Percentiles rank a stretch among this genome's conserved stretches.
phyloP scores from a whole-genome alignment of 139 green algal species.

The Medakamo hakoo region DNA sequence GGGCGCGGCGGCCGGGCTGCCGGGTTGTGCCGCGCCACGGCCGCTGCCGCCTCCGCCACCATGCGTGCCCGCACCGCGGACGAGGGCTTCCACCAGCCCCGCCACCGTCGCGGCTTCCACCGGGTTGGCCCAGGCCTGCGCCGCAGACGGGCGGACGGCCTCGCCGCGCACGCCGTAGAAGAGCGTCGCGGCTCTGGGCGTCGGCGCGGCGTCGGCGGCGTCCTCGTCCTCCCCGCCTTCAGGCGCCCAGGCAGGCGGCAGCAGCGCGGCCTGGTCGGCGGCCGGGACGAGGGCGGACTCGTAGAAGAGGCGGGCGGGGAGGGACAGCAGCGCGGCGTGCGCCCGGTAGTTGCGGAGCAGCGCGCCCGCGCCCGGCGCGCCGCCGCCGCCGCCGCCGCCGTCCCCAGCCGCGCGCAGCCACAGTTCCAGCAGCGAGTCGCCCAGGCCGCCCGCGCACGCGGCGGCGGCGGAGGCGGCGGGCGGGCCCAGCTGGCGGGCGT shows the following conservation, averaged over 20 bases:
- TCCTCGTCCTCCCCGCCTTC: background rate
- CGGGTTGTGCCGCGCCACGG: no score
- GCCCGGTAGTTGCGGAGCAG: slow-evolving; percentile 68
- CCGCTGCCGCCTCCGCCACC: background rate
- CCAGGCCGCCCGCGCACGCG: slow-evolving; percentile 25
- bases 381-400: slow-evolving; percentile 1
- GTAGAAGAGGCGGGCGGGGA: slow-evolving; percentile 64
- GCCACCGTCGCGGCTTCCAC: slow-evolving; percentile 33
- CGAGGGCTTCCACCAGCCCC: slow-evolving; percentile 32
- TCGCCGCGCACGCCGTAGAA: slow-evolving; percentile 46
- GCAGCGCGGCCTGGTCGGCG: slow-evolving; percentile 11
- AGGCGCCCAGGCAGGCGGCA: slow-evolving; percentile 9
- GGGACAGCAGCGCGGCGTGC: slow-evolving; percentile 44
- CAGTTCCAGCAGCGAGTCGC: slow-evolving; percentile 42
- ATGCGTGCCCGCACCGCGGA: background rate
- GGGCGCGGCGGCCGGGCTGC: no score
- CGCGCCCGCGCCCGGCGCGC: slow-evolving; percentile 9
- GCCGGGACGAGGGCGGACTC: slow-evolving; percentile 19
- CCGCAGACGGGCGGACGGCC: slow-evolving; percentile 40
- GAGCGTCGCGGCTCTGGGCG: slow-evolving; percentile 6
- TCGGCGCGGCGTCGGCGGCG: background rate
- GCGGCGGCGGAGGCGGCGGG: slow-evolving; percentile 27
- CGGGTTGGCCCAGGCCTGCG: slow-evolving; percentile 47
- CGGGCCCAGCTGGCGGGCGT: slow-evolving; percentile 56
- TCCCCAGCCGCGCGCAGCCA: slow-evolving; percentile 7